Base-by-base conservation (phyloP, 768 basidiomycete species). In the Steccherinum ochraceum region DNA sequence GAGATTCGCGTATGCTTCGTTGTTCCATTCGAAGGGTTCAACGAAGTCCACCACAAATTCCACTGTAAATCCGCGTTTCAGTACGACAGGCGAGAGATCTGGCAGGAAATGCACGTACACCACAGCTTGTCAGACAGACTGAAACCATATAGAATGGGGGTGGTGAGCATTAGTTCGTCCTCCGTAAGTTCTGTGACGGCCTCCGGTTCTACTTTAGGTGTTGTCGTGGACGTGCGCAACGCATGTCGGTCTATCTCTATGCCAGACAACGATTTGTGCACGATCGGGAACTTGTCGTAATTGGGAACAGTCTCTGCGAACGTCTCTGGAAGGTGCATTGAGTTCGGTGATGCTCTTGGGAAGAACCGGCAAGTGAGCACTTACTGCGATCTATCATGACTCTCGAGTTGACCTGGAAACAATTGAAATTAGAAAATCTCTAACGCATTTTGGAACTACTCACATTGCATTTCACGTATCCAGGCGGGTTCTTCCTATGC, bases 371-470 rank as follows among this genome's bases (percentile, higher is more conserved):
- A 20, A 21, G 12, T 42, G 1, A 16, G 18, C 42, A 61, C 63
- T 21, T 55, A 78, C 76, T 70, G 61, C 80, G 66, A 56, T 85
- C 83, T 41, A 85, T 67, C 79, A 85, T 84, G 52, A 84, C 76
- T 21, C 82, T 68, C 40, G 80, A 75, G 46, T 71, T 73, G 42
- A 83, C 72, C 81, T 81, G 51, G 12, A 40, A n/a, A 13, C 4
- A 4, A 21, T 3, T 26, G n/a, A 24, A 10, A 16, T 50, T 20
- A 50, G 20, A 4, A 10, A 24, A 7, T 3, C 13, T 5, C 2
- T 12, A 11, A 25, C 24, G 12, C 46, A n/a, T 45, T n/a, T 40
- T 13, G 16, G 39, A 50, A 21, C 13, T 24, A 55, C 51, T 51
- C 41, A 83, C 80, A 50, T 75, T 79, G 50, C 79, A 78, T 54